Conservation (phyloP, 176 grass and related monocot genomes). For the Triticum turgidum region DNA sequence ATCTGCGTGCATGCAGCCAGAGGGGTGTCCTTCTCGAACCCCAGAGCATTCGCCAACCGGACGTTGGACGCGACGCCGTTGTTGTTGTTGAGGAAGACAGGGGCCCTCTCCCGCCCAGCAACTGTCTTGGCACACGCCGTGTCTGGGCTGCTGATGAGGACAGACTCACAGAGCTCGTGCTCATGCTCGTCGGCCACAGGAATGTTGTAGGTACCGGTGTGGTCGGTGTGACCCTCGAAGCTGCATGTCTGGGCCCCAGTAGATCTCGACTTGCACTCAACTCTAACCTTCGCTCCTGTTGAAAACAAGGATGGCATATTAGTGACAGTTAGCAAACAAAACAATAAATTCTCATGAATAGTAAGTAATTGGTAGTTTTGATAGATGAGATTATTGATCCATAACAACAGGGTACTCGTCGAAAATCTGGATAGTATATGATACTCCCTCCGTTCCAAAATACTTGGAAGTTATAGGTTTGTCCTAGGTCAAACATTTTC, state of each 20-base stretch:
- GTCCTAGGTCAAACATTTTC: too few species aligned
- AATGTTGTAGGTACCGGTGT: conserved; percentile 91
- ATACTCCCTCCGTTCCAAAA: too few species aligned
- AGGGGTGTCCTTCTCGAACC: conserved; percentile 62
- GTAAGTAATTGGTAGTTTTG: not conserved
- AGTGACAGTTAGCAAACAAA: not conserved
- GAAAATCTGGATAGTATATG: too few species aligned
- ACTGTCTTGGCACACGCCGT: conserved; percentile 47
- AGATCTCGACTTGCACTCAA: conserved; percentile 67
- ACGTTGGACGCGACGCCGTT: conserved; percentile 69
- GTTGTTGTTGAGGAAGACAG: conserved; percentile 87
- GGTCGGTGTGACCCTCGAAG: conserved; percentile 77
- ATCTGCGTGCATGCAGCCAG: conserved; percentile 49
- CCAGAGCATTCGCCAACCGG: conserved; percentile 69
- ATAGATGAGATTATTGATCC: not conserved
- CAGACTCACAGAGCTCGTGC: conserved; percentile 77
- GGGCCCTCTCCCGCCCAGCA: conserved; percentile 72
- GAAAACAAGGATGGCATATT: not conserved
- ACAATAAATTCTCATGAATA: not conserved
- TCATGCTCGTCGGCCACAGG: conserved; percentile 59
- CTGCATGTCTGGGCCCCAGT: conserved; percentile 53
- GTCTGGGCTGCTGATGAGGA: conserved; percentile 85
- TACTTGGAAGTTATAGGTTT: too few species aligned
- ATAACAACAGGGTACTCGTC: too few species aligned
- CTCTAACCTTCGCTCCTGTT: conserved; percentile 81